These are phyloP conservation scores for Daphne laureola DNA, from an alignment of 441 rosid genomes.

Conservation along the genomic window DNA sequence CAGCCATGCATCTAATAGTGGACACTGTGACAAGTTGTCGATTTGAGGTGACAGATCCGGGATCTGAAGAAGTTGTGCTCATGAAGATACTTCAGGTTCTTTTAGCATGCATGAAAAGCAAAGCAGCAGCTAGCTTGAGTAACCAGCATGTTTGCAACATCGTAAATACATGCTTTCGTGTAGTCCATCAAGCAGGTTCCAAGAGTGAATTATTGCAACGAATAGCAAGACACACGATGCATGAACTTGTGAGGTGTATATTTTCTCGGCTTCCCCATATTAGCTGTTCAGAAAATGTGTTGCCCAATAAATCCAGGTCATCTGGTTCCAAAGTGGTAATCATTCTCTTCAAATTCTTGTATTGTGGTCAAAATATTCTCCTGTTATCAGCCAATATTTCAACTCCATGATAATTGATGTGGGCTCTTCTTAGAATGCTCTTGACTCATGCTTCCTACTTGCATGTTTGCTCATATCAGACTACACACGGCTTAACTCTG, in stretches of 20 bases:
- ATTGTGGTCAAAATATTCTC: constrained; percentile 1
- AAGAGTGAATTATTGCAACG: constrained; percentile 89
- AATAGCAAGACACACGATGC: constrained; percentile 94
- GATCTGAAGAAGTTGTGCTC: constrained; percentile 92
- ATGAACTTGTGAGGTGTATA: constrained; percentile 82
- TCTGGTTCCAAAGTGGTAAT: constrained; percentile 27
- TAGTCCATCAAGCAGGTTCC: constrained; percentile 88
- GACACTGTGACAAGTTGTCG: constrained; percentile 88
- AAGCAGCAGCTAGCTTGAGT: constrained; percentile 65
- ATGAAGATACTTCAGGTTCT: constrained; percentile 99
- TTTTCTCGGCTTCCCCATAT: constrained; percentile 76
- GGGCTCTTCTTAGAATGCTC: no score
- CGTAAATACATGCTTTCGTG: constrained; percentile 83
- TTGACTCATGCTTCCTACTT: no score
- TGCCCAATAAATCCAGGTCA: constrained; percentile 35
- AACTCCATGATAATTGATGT: no score
- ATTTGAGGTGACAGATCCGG: constrained; percentile 96
- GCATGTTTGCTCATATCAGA: no score
- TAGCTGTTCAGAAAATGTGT: constrained; percentile 31
- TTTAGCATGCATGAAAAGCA: constrained; percentile 87
- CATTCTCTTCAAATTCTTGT: background rate
- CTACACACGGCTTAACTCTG: no score
- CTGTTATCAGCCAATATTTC: no score
- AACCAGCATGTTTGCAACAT: constrained; percentile 87
- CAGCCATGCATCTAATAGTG: constrained; percentile 78